A percentile compares a stretch with the other conserved stretches of the same genome.
Evolutionary conservation across 257 asterid species (phyloP).

Genomic region (Rauvolfia tetraphylla): DNA sequence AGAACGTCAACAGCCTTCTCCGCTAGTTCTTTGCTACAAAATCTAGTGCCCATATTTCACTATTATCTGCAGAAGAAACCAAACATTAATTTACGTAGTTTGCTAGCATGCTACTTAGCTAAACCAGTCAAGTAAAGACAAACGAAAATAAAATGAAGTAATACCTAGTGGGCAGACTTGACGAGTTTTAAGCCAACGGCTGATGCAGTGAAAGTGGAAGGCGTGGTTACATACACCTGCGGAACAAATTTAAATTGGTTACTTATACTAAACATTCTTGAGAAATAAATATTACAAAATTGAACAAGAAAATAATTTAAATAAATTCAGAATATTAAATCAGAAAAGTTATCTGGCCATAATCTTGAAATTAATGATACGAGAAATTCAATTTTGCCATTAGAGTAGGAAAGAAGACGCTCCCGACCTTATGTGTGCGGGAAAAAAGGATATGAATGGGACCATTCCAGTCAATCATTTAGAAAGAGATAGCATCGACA

Average conservation of each 20-base stretch:
- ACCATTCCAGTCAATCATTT: neutral
- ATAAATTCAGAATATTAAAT: neutral
- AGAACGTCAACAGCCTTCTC: neutral
- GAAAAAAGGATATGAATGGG: neutral
- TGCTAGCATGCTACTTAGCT: neutral
- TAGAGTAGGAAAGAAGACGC: neutral
- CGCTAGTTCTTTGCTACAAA: neutral
- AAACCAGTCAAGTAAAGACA: neutral
- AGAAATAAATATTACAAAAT: neutral
- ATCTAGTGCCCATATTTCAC: constrained; percentile 84
- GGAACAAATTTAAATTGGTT: neutral
- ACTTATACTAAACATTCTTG: neutral
- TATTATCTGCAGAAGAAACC: constrained; percentile 54
- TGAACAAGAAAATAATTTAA: neutral
- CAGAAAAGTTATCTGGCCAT: neutral
- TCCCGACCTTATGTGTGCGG: neutral
- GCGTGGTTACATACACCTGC: constrained; percentile 89
- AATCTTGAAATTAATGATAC: neutral
- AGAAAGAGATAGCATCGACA: neutral
- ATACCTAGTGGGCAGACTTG: constrained; percentile 87
- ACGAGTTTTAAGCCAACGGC: constrained; percentile 96
- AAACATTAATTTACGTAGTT: neutral
- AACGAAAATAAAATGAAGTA: constrained; percentile 17
- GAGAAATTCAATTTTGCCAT: neutral
- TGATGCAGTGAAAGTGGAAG: constrained; percentile 92